These are phyloP conservation scores for Backusella psychrophila DNA, from an alignment of 192 early-diverging fungal species.

Conservation along the genomic window DNA sequence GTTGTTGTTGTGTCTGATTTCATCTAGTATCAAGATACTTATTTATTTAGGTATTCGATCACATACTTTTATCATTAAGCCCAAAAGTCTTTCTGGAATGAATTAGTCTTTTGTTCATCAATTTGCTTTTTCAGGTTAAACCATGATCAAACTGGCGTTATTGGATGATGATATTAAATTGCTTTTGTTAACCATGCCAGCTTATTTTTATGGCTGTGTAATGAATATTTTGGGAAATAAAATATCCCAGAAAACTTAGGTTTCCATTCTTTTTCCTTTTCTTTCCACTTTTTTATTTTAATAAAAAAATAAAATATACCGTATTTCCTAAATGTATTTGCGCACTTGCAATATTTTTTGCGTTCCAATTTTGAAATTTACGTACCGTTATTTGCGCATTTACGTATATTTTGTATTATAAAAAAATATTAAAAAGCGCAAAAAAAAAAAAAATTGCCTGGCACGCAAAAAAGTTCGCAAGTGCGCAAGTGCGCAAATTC, in stretches of 20 bases:
- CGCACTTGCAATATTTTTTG: no score
- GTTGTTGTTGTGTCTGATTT: not conserved
- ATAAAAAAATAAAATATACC: not conserved
- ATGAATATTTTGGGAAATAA: not conserved
- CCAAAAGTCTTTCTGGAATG: not conserved
- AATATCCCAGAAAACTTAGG: not conserved
- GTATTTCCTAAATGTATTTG: no score
- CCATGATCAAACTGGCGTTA: not conserved
- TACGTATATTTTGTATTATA: no score
- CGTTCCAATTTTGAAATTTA: no score
- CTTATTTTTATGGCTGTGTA: not conserved
- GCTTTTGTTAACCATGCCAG: not conserved
- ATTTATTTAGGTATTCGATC: not conserved
- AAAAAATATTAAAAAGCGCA: no score
- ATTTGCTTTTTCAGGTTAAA: not conserved
- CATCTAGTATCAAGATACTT: not conserved
- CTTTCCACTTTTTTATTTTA: not conserved
- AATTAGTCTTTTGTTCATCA: not conserved
- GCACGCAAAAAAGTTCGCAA: no score
- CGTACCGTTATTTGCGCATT: no score
- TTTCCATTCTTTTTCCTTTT: not conserved
- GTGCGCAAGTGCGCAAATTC: no score
- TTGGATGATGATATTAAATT: not conserved
- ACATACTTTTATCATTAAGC: not conserved
- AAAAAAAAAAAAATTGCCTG: no score